phyloP scores from a whole-genome alignment of 805 yeast genomes.

The Cyberlindnera maritima region DNA sequence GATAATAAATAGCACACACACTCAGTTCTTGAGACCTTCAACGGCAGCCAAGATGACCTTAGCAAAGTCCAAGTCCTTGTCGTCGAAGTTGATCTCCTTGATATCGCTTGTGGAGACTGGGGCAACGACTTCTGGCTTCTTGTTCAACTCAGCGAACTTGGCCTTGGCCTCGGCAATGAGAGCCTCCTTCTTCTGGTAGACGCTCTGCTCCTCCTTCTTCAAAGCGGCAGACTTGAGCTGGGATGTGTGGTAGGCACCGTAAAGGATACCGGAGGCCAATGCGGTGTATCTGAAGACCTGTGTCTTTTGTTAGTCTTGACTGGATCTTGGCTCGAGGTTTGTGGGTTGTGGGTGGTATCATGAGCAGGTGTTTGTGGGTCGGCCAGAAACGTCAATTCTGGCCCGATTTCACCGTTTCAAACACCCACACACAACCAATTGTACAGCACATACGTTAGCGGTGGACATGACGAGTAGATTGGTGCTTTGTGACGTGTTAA shows the following conservation, averaged over 20 bases:
- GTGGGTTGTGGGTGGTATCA: no score
- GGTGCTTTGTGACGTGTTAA: no score
- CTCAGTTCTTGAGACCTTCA: conserved; percentile 43
- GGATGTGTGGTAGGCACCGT: conserved; percentile 85
- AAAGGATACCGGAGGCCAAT: conserved; percentile 80
- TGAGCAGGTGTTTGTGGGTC: no score
- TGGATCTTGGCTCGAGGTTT: no score
- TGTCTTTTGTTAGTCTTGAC: conserved; percentile 11
- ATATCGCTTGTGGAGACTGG: conserved; percentile 31
- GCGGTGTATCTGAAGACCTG: conserved; percentile 92
- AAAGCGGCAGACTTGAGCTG: conserved; percentile 58
- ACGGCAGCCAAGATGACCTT: conserved; percentile 63
- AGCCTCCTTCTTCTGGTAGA: conserved; percentile 63
- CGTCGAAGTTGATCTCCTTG: conserved; percentile 69
- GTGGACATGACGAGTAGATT: conserved; percentile 40
- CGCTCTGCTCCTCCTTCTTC: conserved; percentile 53
- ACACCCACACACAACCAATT: not conserved
- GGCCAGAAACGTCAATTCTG: not conserved
- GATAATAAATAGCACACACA: not conserved
- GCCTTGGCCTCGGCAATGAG: conserved; percentile 87
- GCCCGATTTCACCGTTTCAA: not conserved
- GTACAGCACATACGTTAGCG: conserved; percentile 40
- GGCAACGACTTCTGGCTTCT: conserved; percentile 40
- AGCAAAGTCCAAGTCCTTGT: conserved; percentile 86
- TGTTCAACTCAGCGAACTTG: conserved; percentile 70